Evolutionary conservation across 306 rosid genomes (phyloP).

Genomic region (Glycine soja): DNA sequence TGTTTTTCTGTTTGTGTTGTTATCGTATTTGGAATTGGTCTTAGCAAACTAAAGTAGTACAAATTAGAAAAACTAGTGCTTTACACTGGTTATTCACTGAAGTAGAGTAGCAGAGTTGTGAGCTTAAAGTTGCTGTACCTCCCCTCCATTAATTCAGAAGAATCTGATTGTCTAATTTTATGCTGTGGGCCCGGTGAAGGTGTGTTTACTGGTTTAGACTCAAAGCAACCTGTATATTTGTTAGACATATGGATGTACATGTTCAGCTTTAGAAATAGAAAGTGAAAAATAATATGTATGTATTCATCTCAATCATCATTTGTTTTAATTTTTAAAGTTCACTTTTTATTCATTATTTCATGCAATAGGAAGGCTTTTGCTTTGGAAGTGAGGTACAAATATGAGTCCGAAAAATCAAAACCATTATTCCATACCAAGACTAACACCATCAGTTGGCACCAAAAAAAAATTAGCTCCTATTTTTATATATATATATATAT

Average conservation of each 20-base stretch:
- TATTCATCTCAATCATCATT: neutral
- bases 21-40: too few relatives aligned
- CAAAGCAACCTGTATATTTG: too few relatives aligned
- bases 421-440: constrained; percentile 14
- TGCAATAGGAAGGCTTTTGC: neutral
- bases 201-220: too few relatives aligned
- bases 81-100: neutral
- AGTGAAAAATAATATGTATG: neutral
- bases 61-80: neutral
- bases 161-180: too few relatives aligned
- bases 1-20: neutral
- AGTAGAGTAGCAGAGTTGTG: neutral
- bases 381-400: constrained; percentile 3
- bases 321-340: neutral
- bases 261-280: too few relatives aligned
- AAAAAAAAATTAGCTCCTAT: too few relatives aligned
- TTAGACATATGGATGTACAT: too few relatives aligned
- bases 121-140: neutral
- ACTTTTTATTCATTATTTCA: neutral
- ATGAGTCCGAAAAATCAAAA: neutral
- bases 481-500: too few relatives aligned
- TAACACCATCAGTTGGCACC: too few relatives aligned
- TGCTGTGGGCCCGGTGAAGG: too few relatives aligned
- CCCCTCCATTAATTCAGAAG: too few relatives aligned
- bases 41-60: neutral